phyloP scores from a whole-genome alignment of 2,329 filamentous ascomycete species.

The Fusarium vanettenii region DNA sequence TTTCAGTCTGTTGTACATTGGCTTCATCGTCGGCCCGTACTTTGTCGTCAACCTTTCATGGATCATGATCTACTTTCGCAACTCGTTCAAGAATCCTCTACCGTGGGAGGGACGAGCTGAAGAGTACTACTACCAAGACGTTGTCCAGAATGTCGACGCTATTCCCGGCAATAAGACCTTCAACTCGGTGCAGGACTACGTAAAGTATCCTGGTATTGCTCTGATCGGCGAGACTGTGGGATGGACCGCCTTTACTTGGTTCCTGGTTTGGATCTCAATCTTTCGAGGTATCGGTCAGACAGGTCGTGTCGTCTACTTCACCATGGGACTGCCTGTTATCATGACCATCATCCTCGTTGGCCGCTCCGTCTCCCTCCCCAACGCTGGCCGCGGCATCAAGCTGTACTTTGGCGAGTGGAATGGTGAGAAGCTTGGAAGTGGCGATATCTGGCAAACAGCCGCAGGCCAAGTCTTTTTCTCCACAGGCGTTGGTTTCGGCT shows the following conservation, averaged over 20 bases:
- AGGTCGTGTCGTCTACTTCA: constrained; percentile 70
- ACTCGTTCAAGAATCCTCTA: constrained; percentile 65
- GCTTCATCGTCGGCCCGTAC: constrained; percentile 67
- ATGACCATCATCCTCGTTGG: constrained; percentile 68
- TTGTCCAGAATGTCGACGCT: constrained; percentile 60
- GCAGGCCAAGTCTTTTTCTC: constrained; percentile 71
- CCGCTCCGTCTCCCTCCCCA: constrained; percentile 63
- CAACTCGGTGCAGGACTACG: constrained; percentile 55
- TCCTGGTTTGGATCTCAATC: constrained; percentile 69
- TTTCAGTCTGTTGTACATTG: constrained; percentile 62
- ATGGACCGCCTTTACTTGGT: constrained; percentile 69
- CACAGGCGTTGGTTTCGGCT: constrained; percentile 68
- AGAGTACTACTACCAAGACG: constrained; percentile 63
- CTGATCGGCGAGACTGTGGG: constrained; percentile 68
- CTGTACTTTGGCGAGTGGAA: constrained; percentile 61
- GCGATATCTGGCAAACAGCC: constrained; percentile 69
- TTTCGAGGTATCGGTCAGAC: constrained; percentile 69
- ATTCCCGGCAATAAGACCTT: constrained; percentile 53
- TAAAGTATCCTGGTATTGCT: constrained; percentile 57
- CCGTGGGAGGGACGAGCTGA: constrained; percentile 64
- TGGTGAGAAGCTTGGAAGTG: constrained; percentile 60
- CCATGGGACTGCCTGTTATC: constrained; percentile 69
- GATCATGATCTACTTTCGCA: constrained; percentile 70
- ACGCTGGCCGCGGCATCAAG: constrained; percentile 63
- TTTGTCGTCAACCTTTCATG: constrained; percentile 68